Conservation (phyloP, 306 rosid genomes). For the Cicer chorassanicum region DNA sequence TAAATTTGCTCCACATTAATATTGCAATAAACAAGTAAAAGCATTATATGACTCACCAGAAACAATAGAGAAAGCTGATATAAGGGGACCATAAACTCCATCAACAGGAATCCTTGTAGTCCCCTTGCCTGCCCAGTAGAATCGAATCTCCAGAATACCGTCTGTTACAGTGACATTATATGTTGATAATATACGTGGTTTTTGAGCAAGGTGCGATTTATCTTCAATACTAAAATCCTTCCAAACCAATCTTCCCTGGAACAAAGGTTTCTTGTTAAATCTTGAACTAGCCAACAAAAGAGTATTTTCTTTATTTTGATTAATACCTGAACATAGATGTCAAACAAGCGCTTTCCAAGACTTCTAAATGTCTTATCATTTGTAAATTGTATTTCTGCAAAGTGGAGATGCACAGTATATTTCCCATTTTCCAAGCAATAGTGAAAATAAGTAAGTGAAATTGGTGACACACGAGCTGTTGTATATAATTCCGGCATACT, state of each 20-base stretch:
- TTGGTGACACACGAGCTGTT: slow-evolving; percentile 59
- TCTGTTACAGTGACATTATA: slow-evolving; percentile 49
- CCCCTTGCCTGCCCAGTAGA: slow-evolving; percentile 77
- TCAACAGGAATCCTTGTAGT: slow-evolving; percentile 53
- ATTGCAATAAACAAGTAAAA: slow-evolving; percentile 3
- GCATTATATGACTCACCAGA: slow-evolving; percentile 58
- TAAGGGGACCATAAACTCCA: slow-evolving; percentile 71
- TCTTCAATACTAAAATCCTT: slow-evolving; percentile 61
- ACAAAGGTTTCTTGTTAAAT: slow-evolving; percentile 32
- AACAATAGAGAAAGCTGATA: slow-evolving; percentile 67
- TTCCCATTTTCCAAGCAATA: slow-evolving; percentile 72
- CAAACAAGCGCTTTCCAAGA: slow-evolving; percentile 66
- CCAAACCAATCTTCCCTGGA: slow-evolving; percentile 52
- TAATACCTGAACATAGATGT: slow-evolving; percentile 68
- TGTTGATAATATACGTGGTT: slow-evolving; percentile 24
- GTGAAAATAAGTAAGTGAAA: slow-evolving; percentile 63
- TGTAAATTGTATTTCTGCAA: slow-evolving; percentile 61
- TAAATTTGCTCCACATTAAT: neutral
- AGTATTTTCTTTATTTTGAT: slow-evolving; percentile 28
- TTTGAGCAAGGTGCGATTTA: slow-evolving; percentile 53
- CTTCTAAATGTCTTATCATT: slow-evolving; percentile 57
- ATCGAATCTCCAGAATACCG: slow-evolving; percentile 54
- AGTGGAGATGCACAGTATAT: slow-evolving; percentile 62
- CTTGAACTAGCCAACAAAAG: slow-evolving; percentile 17
- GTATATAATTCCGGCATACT: slow-evolving; percentile 50